Conservation (phyloP, 1,284 basidiomycete species). For the Marasmius sp. region DNA sequence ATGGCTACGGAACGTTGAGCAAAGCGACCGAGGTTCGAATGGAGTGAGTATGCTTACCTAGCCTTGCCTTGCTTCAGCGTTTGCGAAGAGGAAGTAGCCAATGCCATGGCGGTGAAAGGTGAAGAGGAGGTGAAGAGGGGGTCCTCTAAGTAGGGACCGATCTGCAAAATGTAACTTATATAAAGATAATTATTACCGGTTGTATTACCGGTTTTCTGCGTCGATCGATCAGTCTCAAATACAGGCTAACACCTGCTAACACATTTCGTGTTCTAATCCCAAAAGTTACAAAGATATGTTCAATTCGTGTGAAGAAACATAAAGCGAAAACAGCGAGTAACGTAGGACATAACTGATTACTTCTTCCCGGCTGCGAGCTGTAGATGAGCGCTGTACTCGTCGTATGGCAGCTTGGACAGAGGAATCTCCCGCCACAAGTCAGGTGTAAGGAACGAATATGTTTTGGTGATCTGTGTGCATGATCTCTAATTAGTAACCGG, state of each 20-base stretch:
- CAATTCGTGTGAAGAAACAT: conserved; percentile 15
- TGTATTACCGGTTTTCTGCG: too few relatives aligned
- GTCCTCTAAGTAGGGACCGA: too few relatives aligned
- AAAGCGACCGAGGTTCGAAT: not conserved
- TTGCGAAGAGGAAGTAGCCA: too few relatives aligned
- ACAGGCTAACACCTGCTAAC: too few relatives aligned
- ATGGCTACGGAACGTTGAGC: not conserved
- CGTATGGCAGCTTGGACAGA: conserved; percentile 86
- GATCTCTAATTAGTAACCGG: conserved; percentile 5
- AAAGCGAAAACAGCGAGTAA: conserved; percentile 14
- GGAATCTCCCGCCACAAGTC: conserved; percentile 98
- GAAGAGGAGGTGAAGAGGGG: not conserved
- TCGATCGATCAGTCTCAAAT: not conserved
- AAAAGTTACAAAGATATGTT: not conserved
- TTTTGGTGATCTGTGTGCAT: conserved; percentile 85
- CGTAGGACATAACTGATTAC: conserved; percentile 54
- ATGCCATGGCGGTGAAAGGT: not conserved
- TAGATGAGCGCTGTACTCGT: conserved; percentile 91
- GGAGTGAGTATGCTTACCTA: not conserved
- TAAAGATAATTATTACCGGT: too few relatives aligned
- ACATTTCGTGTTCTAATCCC: not conserved
- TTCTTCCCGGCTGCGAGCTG: conserved; percentile 83
- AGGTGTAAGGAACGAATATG: conserved; percentile 96
- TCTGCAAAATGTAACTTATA: too few relatives aligned
- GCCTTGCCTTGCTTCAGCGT: not conserved